Base-by-base conservation (phyloP, 352 stramenopile species). In the Phytophthora cactorum region DNA sequence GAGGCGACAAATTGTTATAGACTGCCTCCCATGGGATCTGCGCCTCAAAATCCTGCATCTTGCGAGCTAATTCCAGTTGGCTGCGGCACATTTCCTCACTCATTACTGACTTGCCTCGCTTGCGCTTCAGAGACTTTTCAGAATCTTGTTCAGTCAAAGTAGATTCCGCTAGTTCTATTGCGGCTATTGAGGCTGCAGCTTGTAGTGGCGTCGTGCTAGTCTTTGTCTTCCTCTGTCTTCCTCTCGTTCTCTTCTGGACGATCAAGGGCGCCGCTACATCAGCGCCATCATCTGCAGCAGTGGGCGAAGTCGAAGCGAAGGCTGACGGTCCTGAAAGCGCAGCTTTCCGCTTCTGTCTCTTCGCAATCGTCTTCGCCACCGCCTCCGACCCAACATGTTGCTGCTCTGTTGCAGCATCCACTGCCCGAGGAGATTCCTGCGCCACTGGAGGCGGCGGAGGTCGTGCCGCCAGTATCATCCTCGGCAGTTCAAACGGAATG, bases 11-110 rank as follows among this genome's bases (percentile, higher is more conserved):
- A 4, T 75, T 64, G 50, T 15, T 12, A 52, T 66, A 88, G 1
- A 81, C 56, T 4, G 29, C 52, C 7, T 64, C 43, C 81, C 79
- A 90, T 8, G 81, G 79, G 52, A 59, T 50, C 22, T 62, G 15
- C 14, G 53, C 65, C 49, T 85, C 75, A 22, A 75, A 58, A 31
- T 14, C 2, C 28, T 50, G 15, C 59, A 84, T 56, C 22, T 60
- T 72, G 12, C 25, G 11, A 27, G 31, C 49, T 14, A 72, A 51
- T 10, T 66, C 32, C 52, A 63, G 1, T 51, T 76, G 63, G 27
- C 41, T 63, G 25, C 28, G 57, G 50, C 34, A 36, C 53, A 43
- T 63, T 12, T 53, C 63, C 8, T 69, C 53, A 36, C 45, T 66
- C 58, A 72, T 59, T 1, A 22, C 34, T 7, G 47, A 44, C 7